A percentile compares a stretch with the other conserved stretches of the same genome.
Evolutionary conservation across 345 rosid genomes (phyloP).

Genomic region (Populus alba): DNA sequence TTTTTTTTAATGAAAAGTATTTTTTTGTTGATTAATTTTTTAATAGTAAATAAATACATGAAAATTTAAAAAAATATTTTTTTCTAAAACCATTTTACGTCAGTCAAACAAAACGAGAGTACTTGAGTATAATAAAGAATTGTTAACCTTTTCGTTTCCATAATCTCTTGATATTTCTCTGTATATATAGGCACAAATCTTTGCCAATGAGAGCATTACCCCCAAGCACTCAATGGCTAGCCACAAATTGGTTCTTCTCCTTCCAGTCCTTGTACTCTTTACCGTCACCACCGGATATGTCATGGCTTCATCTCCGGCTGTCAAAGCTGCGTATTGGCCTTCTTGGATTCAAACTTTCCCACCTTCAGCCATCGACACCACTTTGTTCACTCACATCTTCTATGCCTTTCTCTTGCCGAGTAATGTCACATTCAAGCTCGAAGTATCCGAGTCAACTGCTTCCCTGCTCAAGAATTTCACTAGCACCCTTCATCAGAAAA

Average conservation of each 20-base stretch:
- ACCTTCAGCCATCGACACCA: constrained; percentile 47
- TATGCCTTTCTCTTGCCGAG: constrained; percentile 57
- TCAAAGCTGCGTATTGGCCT: constrained; percentile 56
- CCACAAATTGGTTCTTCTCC: background rate
- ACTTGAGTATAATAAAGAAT: no score
- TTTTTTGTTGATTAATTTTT: no score
- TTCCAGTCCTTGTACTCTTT: background rate
- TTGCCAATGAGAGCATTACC: background rate
- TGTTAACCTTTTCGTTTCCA: background rate
- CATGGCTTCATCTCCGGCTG: constrained; percentile 23
- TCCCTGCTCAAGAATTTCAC: constrained; percentile 38
- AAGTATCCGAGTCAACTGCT: constrained; percentile 19
- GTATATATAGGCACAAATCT: background rate
- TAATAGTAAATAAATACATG: no score
- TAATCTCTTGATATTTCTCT: background rate
- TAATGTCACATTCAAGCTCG: constrained; percentile 34
- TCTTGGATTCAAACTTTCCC: constrained; percentile 38
- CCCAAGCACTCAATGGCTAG: background rate
- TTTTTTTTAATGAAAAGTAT: no score
- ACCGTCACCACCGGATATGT: background rate
- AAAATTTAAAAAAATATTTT: no score
- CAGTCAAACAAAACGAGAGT: no score
- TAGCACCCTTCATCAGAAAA: constrained; percentile 38
- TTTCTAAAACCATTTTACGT: no score
- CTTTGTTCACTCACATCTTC: constrained; percentile 52